These are phyloP conservation scores for Melaleuca alternifolia DNA, from an alignment of 345 rosid genomes.

Conservation along the genomic window DNA sequence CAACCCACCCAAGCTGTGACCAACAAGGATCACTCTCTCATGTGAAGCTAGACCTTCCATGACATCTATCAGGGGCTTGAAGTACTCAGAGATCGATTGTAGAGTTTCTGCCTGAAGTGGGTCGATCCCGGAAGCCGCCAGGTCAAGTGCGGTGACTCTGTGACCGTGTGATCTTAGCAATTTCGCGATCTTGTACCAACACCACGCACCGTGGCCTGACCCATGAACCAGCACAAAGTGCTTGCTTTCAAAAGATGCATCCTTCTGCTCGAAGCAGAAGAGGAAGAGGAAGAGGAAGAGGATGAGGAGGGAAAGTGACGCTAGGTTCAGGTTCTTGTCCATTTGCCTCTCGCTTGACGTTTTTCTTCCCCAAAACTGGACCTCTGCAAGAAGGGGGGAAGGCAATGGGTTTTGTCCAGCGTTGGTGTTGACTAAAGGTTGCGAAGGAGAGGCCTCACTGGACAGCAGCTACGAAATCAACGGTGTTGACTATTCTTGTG, in stretches of 20 bases:
- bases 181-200: slow-evolving; percentile 22
- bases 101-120: slow-evolving; percentile 5
- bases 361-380: neutral
- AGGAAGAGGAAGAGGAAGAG: neutral
- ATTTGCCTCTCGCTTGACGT: neutral
- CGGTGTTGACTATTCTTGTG: neutral
- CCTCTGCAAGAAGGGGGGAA: neutral
- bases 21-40: slow-evolving; percentile 27
- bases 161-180: slow-evolving; percentile 16
- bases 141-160: slow-evolving; percentile 20
- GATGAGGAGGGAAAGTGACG: neutral
- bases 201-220: slow-evolving; percentile 31
- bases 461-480: neutral
- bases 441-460: neutral
- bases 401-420: neutral
- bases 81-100: slow-evolving; percentile 12
- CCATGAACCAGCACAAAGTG: slow-evolving; percentile 37
- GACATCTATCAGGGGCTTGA: slow-evolving; percentile 20
- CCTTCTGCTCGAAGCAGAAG: neutral
- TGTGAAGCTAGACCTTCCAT: slow-evolving; percentile 5
- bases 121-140: slow-evolving; percentile 29
- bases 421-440: neutral
- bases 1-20: slow-evolving; percentile 29
- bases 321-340: neutral
- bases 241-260: neutral